Evolutionary conservation across 1,284 basidiomycete genomes (phyloP), one percentile per base, ranked within the genome.

Genomic region (Trametes versicolor): DNA sequence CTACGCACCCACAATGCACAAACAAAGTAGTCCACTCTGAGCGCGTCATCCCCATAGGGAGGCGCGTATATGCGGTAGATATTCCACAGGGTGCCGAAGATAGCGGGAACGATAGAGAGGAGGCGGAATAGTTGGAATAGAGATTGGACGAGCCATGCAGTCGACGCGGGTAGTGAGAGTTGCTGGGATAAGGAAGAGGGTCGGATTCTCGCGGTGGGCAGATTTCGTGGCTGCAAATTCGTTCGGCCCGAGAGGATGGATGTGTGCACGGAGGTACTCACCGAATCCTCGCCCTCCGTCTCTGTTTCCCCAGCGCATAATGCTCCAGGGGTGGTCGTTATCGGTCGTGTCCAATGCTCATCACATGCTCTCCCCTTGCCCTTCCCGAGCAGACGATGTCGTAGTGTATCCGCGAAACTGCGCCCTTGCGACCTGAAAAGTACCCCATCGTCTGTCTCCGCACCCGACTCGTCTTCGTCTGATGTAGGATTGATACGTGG

Each of bases 251-350:
- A 57, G 43, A 54, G 21, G 45, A n/a, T 49, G 49, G 15, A 51
- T 4, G 17, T 23, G 4, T 7, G 23, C 4, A 36, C 41, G 32
- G 32, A 27, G 2, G 27, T 12, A 62, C 90, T 80, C 74, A 92
- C 91, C 51, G 87, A 86, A 72, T 92, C 91, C 70, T 92, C 91
- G 15, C 85, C 80, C 73, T 93, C 91, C 0, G 91, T 92, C 73
- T 93, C 91, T 0, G 91, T 92, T 77, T 92, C 91, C 0, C 89
- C 91, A 32, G 88, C 88, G 67, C 90, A 86, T 39, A 78, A 73
- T 58, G 81, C 79, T 2, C 85, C 88, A n/a, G 85, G 85, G 0
- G 85, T 80, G 0, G 90, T 92, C 15, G 84, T 88, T 67, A 92
- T 91, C 69, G 74, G 68, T 55, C 72, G 64, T 58, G 70, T 23